A percentile compares a stretch with the other conserved stretches of the same genome.
Conservation (phyloP, 352 stramenopile genomes). For the Blastocystis sp. region DNA sequence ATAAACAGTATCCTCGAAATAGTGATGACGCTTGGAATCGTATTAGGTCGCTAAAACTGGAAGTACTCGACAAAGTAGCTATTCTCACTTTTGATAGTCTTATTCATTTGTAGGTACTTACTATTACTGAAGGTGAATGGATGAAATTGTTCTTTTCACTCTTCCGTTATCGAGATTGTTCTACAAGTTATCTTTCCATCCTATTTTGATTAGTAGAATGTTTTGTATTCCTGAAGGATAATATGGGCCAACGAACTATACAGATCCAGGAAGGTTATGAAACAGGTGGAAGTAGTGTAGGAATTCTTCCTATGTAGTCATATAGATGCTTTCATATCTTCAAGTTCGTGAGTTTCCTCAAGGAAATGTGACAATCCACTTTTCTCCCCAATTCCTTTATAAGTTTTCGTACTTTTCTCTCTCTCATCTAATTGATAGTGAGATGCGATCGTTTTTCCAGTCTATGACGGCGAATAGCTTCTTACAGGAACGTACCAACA, state of each 20-base stretch:
- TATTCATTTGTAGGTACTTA: slow-evolving; percentile 29
- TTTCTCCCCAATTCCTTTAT: slow-evolving; percentile 7
- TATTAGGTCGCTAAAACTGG: slow-evolving; percentile 9
- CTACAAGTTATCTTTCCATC: neutral
- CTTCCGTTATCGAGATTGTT: slow-evolving; percentile 9
- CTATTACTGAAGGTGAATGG: slow-evolving; percentile 28
- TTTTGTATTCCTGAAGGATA: slow-evolving; percentile 22
- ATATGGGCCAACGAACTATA: neutral
- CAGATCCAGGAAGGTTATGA: slow-evolving; percentile 4
- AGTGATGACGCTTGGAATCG: slow-evolving; percentile 35
- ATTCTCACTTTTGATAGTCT: neutral
- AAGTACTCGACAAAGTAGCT: slow-evolving; percentile 46
- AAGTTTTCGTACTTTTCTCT: slow-evolving; percentile 5
- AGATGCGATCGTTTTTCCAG: slow-evolving; percentile 38
- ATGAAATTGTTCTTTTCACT: slow-evolving; percentile 13
- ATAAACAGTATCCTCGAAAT: slow-evolving; percentile 12
- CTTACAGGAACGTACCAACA: neutral
- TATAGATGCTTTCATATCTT: slow-evolving; percentile 13
- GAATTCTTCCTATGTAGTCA: neutral
- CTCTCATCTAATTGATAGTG: neutral
- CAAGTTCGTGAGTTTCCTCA: slow-evolving; percentile 28
- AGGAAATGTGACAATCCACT: slow-evolving; percentile 30
- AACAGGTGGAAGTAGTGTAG: neutral
- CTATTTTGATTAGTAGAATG: neutral
- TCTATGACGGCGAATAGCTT: neutral